phyloP scores from a whole-genome alignment of 1,284 basidiomycete species.

The Apiotrichum montevideense region DNA sequence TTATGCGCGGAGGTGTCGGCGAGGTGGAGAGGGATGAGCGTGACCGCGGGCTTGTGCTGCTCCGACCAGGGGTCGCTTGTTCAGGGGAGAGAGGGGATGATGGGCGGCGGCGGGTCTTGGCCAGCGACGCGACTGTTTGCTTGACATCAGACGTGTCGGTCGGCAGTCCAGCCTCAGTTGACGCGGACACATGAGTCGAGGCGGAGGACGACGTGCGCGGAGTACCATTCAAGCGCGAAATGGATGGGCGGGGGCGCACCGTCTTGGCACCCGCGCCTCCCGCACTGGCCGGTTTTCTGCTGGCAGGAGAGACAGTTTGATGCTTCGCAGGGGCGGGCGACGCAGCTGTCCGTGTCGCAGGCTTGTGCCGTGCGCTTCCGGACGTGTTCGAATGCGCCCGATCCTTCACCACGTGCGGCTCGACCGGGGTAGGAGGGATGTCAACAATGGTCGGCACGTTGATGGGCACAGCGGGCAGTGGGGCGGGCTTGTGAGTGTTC shows the following conservation, averaged over 20 bases:
- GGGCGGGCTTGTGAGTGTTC: background rate
- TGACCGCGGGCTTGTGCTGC: background rate
- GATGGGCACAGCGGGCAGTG: background rate
- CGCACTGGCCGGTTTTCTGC: too few relatives aligned
- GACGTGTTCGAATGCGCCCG: background rate
- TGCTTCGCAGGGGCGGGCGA: too few relatives aligned
- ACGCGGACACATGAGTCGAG: background rate
- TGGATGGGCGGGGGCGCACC: background rate
- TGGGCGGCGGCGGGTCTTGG: conserved; percentile 5
- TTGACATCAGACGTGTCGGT: background rate
- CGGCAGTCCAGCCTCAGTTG: too few relatives aligned
- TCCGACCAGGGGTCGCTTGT: background rate
- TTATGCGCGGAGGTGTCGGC: background rate
- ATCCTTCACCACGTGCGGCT: background rate
- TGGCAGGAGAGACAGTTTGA: too few relatives aligned
- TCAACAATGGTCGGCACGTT: background rate
- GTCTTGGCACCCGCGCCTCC: background rate
- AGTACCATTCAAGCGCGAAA: background rate
- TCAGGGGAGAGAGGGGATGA: background rate
- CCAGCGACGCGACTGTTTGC: conserved; percentile 9
- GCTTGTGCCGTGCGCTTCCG: too few relatives aligned
- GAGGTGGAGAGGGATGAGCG: background rate
- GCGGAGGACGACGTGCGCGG: conserved; percentile 1
- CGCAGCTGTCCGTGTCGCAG: too few relatives aligned
- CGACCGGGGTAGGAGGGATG: conserved; percentile 1